Evolutionary conservation across 352 stramenopile genomes (phyloP).

Genomic region (Phytophthora boehmeriae): DNA sequence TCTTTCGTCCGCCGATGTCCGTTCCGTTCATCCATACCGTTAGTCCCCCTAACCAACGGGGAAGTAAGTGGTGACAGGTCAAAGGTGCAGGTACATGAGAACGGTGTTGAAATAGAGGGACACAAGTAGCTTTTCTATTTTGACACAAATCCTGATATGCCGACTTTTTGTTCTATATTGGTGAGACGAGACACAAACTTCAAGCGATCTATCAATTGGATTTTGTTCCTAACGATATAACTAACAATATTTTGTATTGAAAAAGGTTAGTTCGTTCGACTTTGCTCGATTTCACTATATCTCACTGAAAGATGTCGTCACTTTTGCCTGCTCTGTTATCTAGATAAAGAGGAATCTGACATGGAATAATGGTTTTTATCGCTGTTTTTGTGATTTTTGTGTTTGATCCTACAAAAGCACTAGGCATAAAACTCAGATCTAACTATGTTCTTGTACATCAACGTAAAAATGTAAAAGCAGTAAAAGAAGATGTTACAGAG

Average conservation of each 20-base stretch:
- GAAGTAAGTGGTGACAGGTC: too few relatives aligned
- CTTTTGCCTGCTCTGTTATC: too few relatives aligned
- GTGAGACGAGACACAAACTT: neutral
- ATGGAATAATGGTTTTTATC: neutral
- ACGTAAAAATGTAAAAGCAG: neutral
- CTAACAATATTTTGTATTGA: neutral
- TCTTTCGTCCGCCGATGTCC: too few relatives aligned
- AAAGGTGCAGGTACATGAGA: too few relatives aligned
- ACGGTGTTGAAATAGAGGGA: too few relatives aligned
- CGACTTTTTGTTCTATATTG: neutral
- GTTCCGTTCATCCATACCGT: neutral
- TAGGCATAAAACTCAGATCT: neutral
- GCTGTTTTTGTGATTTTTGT: neutral
- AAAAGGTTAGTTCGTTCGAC: neutral
- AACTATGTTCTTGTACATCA: neutral
- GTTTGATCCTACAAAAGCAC: neutral
- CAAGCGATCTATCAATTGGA: neutral
- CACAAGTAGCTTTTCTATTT: too few relatives aligned
- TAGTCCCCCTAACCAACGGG: neutral
- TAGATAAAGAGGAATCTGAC: too few relatives aligned
- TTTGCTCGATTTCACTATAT: neutral
- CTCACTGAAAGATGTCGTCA: too few relatives aligned
- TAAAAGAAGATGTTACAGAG: slow-evolving; percentile 1
- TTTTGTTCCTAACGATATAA: neutral
- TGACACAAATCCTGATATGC: neutral